Evolutionary conservation across 805 yeast genomes (phyloP).

Genomic region (Komagataella ulmi): DNA sequence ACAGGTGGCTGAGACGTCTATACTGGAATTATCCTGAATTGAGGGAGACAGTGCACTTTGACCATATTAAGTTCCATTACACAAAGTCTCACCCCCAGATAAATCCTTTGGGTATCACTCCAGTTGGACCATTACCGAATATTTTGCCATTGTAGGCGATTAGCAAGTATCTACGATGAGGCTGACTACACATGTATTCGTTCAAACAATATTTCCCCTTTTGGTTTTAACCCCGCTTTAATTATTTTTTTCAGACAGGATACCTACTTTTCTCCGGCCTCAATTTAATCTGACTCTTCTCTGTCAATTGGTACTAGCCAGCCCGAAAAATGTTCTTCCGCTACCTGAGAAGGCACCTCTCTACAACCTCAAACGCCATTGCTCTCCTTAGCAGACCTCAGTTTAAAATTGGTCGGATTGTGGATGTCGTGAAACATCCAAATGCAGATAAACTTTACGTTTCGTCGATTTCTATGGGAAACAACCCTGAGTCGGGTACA

Average conservation of each 20-base stretch:
- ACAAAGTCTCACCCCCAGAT: constrained; percentile 72
- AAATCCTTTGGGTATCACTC: constrained; percentile 77
- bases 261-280: not conserved
- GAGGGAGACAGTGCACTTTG: constrained; percentile 69
- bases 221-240: not conserved
- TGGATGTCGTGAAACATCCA: constrained; percentile 32
- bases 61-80: constrained; percentile 85
- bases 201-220: not conserved
- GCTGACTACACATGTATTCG: not conserved
- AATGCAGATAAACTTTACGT: constrained; percentile 49
- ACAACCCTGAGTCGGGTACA: constrained; percentile 4
- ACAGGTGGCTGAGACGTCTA: constrained; percentile 69
- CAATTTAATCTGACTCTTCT: not conserved
- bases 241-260: constrained; percentile 1
- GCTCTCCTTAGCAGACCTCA: constrained; percentile 1
- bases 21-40: constrained; percentile 74
- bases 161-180: not conserved
- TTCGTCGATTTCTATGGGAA: constrained; percentile 27
- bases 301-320: not conserved
- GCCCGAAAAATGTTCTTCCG: not conserved
- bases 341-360: not conserved
- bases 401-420: constrained; percentile 33
- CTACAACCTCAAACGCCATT: not conserved
- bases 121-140: constrained; percentile 78
- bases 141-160: constrained; percentile 27